Conservation (phyloP, 2,329 filamentous ascomycete species). For the Xylariaceae sp. region DNA sequence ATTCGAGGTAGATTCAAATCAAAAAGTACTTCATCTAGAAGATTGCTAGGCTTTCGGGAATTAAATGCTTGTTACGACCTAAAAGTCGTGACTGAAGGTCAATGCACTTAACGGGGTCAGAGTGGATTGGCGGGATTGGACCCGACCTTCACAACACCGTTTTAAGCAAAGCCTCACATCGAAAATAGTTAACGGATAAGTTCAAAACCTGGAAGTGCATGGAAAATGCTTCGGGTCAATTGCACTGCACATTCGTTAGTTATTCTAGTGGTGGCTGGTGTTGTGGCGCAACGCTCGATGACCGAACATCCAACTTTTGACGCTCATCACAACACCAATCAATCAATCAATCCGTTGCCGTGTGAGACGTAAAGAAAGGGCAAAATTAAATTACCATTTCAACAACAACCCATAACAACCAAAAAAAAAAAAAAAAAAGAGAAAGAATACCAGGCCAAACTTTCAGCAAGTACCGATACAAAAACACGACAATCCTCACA, state of each 20-base stretch:
- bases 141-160: neutral
- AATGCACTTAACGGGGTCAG: too few species aligned
- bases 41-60: neutral
- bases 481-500: neutral
- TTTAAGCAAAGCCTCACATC: neutral
- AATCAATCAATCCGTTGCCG: neutral
- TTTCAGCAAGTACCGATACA: slow-evolving; percentile 12
- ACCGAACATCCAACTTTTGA: neutral
- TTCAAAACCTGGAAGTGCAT: neutral
- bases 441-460: neutral
- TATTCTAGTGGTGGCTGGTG: slow-evolving; percentile 4
- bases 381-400: neutral
- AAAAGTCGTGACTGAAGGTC: neutral
- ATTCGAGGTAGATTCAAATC: neutral
- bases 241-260: neutral
- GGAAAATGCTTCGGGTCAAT: too few species aligned
- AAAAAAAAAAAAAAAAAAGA: neutral
- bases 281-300: neutral
- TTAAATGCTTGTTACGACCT: neutral
- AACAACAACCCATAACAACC: slow-evolving; percentile 7
- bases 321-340: neutral
- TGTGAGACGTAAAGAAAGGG: slow-evolving; percentile 1
- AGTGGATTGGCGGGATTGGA: too few species aligned
- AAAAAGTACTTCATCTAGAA: neutral
- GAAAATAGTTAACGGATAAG: neutral